Evolutionary conservation across 495 filamentous ascomycete genomes (phyloP).

Genomic region (Thermothielavioides terrestris): DNA sequence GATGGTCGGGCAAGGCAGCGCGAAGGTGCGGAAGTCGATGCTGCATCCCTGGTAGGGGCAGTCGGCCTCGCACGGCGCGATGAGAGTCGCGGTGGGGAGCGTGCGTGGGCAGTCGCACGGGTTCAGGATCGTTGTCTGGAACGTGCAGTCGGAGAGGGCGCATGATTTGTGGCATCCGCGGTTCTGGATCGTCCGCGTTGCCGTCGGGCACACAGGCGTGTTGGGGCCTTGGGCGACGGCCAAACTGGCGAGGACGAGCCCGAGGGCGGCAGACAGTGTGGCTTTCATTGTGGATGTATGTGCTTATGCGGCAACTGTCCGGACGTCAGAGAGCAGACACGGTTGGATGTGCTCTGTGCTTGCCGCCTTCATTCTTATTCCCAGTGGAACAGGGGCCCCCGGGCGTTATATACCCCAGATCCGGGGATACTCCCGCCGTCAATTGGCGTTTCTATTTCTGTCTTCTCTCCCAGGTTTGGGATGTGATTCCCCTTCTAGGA

Average conservation of each 20-base stretch:
- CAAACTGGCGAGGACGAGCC: constrained; percentile 20
- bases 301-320: neutral
- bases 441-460: neutral
- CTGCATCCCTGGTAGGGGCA: constrained; percentile 26
- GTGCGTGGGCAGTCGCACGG: constrained; percentile 24
- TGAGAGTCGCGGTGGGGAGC: constrained; percentile 25
- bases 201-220: constrained; percentile 20
- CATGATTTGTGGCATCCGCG: constrained; percentile 19
- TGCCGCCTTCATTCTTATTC: neutral
- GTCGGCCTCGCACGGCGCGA: constrained; percentile 23
- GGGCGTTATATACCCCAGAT: neutral
- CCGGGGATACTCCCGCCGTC: neutral
- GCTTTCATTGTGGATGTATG: constrained; percentile 15
- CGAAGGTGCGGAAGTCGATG: constrained; percentile 21
- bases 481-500: neutral
- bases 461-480: neutral
- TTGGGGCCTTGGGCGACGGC: constrained; percentile 9
- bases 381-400: neutral
- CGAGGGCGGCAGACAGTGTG: constrained; percentile 12
- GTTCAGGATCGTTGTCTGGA: constrained; percentile 20
- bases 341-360: neutral
- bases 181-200: constrained; percentile 21
- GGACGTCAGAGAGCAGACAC: neutral
- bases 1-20: constrained; percentile 16
- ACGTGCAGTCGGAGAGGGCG: constrained; percentile 19